A percentile compares a stretch with the other conserved stretches of the same genome.
These are phyloP conservation scores for Podosphaera leucotricha DNA, from an alignment of 2,329 filamentous ascomycete genomes.

Conservation along the genomic window DNA sequence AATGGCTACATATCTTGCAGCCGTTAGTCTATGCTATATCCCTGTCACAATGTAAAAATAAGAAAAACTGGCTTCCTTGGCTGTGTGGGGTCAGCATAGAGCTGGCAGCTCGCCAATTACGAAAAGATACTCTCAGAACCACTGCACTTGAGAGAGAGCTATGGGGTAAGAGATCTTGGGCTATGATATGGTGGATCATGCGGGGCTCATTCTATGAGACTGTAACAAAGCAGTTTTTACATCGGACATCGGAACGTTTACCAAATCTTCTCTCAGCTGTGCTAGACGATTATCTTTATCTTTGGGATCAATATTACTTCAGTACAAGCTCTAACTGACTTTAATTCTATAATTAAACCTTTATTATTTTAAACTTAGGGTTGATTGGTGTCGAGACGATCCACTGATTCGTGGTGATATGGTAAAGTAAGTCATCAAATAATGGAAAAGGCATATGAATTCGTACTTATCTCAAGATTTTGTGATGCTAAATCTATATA, in stretches of 20 bases:
- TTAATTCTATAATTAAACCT: neutral
- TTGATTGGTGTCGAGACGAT: too few relatives aligned
- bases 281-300: constrained; percentile 85
- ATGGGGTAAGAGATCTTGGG: constrained; percentile 68
- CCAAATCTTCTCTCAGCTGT: constrained; percentile 58
- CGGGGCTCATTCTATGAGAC: constrained; percentile 93
- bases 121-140: constrained; percentile 38
- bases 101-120: constrained; percentile 65
- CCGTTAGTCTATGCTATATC: constrained; percentile 71
- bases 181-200: constrained; percentile 89
- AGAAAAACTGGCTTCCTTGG: constrained; percentile 80
- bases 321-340: constrained; percentile 15
- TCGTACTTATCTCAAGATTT: too few relatives aligned
- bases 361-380: neutral
- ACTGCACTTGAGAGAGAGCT: constrained; percentile 80
- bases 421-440: too few relatives aligned
- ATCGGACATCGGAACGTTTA: constrained; percentile 20
- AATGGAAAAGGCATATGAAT: too few relatives aligned
- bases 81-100: constrained; percentile 65
- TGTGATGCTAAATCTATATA: too few relatives aligned
- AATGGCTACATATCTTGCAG: constrained; percentile 76
- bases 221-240: constrained; percentile 53
- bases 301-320: constrained; percentile 98
- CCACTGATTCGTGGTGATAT: too few relatives aligned
- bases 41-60: constrained; percentile 44